phyloP scores from a whole-genome alignment of 352 stramenopile genomes.

The Discostella stelligera region DNA sequence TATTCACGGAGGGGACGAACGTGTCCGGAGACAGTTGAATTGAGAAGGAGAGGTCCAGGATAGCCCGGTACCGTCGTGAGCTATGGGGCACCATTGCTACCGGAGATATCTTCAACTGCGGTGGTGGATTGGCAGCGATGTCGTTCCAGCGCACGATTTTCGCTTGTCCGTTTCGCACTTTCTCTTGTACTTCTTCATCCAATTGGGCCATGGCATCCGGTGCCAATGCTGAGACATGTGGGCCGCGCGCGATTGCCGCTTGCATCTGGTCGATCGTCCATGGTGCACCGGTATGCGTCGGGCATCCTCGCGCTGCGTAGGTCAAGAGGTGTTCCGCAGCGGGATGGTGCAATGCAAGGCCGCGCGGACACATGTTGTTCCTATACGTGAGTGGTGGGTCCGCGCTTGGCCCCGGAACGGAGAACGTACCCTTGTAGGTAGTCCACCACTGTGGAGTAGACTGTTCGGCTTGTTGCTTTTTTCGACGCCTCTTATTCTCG shows the following conservation, averaged over 20 bases:
- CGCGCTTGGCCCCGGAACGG: too few relatives aligned
- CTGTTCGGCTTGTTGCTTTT: too few relatives aligned
- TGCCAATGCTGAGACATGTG: slow-evolving; percentile 13
- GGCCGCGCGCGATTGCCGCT: slow-evolving; percentile 3
- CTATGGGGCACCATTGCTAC: too few relatives aligned
- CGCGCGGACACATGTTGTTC: background rate
- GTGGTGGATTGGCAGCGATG: slow-evolving; percentile 2
- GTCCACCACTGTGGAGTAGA: too few relatives aligned
- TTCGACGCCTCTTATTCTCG: too few relatives aligned
- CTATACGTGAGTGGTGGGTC: too few relatives aligned
- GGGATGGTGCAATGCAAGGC: slow-evolving; percentile 10
- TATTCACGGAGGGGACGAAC: too few relatives aligned
- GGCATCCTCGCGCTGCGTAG: slow-evolving; percentile 26
- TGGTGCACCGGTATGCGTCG: slow-evolving; percentile 5
- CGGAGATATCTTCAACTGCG: too few relatives aligned
- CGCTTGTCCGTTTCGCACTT: slow-evolving; percentile 4
- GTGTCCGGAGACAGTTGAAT: background rate
- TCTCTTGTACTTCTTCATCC: slow-evolving; percentile 1
- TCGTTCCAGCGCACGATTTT: slow-evolving; percentile 13
- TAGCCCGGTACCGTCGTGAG: background rate
- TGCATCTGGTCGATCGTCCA: slow-evolving; percentile 29
- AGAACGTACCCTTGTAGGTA: too few relatives aligned
- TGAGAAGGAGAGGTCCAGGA: slow-evolving; percentile 25
- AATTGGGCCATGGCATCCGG: slow-evolving; percentile 17
- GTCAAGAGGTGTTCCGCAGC: slow-evolving; percentile 1